phyloP scores from a whole-genome alignment of 352 stramenopile genomes.

The Saprolegnia diclina region DNA sequence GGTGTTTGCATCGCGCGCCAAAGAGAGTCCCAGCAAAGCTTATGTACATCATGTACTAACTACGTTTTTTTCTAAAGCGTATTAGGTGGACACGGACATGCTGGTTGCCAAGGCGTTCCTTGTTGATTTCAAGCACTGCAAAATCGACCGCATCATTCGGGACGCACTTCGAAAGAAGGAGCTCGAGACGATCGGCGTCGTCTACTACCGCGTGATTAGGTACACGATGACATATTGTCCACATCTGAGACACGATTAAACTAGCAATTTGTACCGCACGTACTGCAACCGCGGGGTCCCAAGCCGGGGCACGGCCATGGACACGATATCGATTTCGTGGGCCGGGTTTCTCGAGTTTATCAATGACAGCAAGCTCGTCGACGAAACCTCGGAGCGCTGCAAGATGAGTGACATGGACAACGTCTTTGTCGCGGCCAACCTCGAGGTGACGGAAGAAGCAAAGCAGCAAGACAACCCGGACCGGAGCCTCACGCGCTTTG shows the following conservation, averaged over 20 bases:
- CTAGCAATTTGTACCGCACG: slow-evolving; percentile 48
- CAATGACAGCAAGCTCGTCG: slow-evolving; percentile 49
- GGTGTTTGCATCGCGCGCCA: slow-evolving; percentile 49
- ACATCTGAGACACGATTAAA: too few species aligned
- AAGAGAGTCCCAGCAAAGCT: slow-evolving; percentile 26
- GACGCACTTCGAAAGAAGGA: slow-evolving; percentile 48
- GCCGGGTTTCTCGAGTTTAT: slow-evolving; percentile 67
- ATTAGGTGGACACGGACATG: slow-evolving; percentile 61
- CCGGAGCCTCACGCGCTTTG: slow-evolving; percentile 65
- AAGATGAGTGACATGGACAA: slow-evolving; percentile 64
- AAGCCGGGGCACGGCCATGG: slow-evolving; percentile 44
- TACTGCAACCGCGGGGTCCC: slow-evolving; percentile 64
- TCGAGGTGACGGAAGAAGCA: slow-evolving; percentile 67
- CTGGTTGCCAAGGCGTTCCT: slow-evolving; percentile 59
- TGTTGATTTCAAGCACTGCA: slow-evolving; percentile 68
- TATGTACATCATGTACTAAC: too few species aligned
- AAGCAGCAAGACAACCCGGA: slow-evolving; percentile 79
- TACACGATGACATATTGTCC: not conserved
- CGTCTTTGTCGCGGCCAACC: slow-evolving; percentile 72
- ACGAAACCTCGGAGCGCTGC: slow-evolving; percentile 64
- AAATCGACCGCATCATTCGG: slow-evolving; percentile 70
- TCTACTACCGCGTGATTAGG: slow-evolving; percentile 47
- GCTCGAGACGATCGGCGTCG: slow-evolving; percentile 46
- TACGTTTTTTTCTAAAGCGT: too few species aligned
- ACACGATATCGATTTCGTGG: slow-evolving; percentile 64